Base-by-base conservation (phyloP, 164 flowering plant species). In the Akebia trifoliata region DNA sequence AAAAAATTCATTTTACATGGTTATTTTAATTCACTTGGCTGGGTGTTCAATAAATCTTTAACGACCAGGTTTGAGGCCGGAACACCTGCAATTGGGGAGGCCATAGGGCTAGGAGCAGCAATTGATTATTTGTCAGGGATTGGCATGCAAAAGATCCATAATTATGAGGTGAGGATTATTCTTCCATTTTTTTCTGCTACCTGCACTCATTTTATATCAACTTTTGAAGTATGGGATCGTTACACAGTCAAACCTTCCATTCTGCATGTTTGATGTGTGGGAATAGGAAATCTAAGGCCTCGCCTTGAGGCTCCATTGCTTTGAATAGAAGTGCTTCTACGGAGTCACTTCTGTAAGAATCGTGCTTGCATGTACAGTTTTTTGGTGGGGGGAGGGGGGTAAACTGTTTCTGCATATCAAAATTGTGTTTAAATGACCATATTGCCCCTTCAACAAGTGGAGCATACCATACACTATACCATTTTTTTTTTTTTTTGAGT, bases 61-160 rank as follows among this genome's bases (percentile, higher is more conserved):
- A 37, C 22, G 24, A 44, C 46, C 69, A 91, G 98, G 69, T 91
- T 91, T 83, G 98, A 91, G 69, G 98, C 98, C 60, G 98, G 98
- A 61, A 91, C 98, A 22, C 98, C 96, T 35, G 96, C 95, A 48
- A 91, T 91, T 63, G 98, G 90, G 20, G 96, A 86, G 70, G 90
- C 95, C 30, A 82, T 91, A 76, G 96, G 90, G 1, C 72, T 91
- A 39, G 98, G 98, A 49, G 96, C 95, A 44, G 95, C 96, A 53
- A 69, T 88, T 68, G 96, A 88, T 70, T 91, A 91, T 78, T 66
- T 91, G 29, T 76, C 87, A n/a, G 67, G 43, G 35, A 83, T 91
- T 66, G 96, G 98, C 61, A 88, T 91, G 98, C 87, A 86, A 68
- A 83, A 74, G 59, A 91, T 91, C 53, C 90, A 88, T 72, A 83